Evolutionary conservation across 2,329 filamentous ascomycete species (phyloP).

Genomic region (Xylariaceae sp.): DNA sequence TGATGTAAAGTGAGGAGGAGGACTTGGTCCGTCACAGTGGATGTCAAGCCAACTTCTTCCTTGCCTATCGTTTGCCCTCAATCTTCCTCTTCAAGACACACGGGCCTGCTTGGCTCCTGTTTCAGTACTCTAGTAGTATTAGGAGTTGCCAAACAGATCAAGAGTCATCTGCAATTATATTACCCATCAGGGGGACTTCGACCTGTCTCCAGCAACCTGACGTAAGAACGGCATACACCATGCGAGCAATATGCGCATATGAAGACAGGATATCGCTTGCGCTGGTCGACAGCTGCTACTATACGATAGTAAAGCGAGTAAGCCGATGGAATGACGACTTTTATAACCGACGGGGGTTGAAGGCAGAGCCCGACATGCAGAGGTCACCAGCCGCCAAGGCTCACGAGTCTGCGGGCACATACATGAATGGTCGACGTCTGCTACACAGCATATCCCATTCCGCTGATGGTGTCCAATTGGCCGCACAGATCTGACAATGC

Average conservation of each 20-base stretch:
- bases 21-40: too few relatives aligned
- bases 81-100: too few relatives aligned
- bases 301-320: neutral
- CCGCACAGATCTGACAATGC: neutral
- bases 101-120: too few relatives aligned
- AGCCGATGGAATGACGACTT: too few relatives aligned
- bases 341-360: neutral
- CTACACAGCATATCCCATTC: conserved; percentile 22
- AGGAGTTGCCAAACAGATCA: neutral
- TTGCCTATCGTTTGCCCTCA: too few relatives aligned
- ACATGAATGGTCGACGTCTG: conserved; percentile 17
- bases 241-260: neutral
- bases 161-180: neutral
- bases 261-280: neutral
- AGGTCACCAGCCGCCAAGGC: conserved; percentile 4
- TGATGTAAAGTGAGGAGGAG: too few relatives aligned
- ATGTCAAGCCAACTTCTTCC: too few relatives aligned
- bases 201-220: neutral
- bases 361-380: neutral
- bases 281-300: neutral
- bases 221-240: neutral
- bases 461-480: conserved; percentile 9
- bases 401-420: conserved; percentile 4
- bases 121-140: neutral
- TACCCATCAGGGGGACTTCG: neutral